Conservation (phyloP, 345 rosid genomes). For the Melastoma malabathricum region DNA sequence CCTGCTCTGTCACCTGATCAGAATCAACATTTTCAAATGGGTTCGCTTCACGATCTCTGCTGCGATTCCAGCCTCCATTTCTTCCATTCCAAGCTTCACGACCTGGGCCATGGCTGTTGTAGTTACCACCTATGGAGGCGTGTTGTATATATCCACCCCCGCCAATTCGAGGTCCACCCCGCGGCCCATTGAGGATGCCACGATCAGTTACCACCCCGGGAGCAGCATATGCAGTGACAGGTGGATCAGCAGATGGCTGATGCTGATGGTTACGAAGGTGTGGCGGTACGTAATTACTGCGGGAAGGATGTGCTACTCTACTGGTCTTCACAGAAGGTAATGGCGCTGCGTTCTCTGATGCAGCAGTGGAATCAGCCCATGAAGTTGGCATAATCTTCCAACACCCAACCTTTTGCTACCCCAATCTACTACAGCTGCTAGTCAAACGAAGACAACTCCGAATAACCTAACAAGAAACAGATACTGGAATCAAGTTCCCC, state of each 20-base stretch:
- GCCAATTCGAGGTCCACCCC: slow-evolving; percentile 13
- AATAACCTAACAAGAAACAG: neutral
- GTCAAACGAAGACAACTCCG: neutral
- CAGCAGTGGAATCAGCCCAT: slow-evolving; percentile 51
- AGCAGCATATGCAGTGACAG: slow-evolving; percentile 9
- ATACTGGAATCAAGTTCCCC: too few relatives aligned
- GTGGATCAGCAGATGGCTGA: slow-evolving; percentile 15
- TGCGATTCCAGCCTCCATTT: slow-evolving; percentile 34
- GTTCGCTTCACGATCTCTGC: slow-evolving; percentile 41
- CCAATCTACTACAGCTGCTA: neutral
- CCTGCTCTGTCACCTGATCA: slow-evolving; percentile 19
- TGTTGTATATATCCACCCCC: slow-evolving; percentile 20
- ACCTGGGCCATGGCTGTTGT: slow-evolving; percentile 13
- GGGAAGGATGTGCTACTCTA: slow-evolving; percentile 10
- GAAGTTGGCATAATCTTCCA: slow-evolving; percentile 19
- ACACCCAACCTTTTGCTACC: too few relatives aligned
- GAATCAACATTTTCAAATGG: slow-evolving; percentile 28
- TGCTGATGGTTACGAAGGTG: slow-evolving; percentile 34
- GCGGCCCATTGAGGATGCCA: slow-evolving; percentile 9
- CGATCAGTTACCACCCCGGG: slow-evolving; percentile 10
- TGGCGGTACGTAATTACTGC: slow-evolving; percentile 32
- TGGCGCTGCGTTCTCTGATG: slow-evolving; percentile 19
- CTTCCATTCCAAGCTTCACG: slow-evolving; percentile 18
- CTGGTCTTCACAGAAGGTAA: slow-evolving; percentile 9
- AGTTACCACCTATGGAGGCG: slow-evolving; percentile 9